These are phyloP conservation scores for Berberis thunbergii DNA, from an alignment of 164 flowering plant species.

Conservation along the genomic window DNA sequence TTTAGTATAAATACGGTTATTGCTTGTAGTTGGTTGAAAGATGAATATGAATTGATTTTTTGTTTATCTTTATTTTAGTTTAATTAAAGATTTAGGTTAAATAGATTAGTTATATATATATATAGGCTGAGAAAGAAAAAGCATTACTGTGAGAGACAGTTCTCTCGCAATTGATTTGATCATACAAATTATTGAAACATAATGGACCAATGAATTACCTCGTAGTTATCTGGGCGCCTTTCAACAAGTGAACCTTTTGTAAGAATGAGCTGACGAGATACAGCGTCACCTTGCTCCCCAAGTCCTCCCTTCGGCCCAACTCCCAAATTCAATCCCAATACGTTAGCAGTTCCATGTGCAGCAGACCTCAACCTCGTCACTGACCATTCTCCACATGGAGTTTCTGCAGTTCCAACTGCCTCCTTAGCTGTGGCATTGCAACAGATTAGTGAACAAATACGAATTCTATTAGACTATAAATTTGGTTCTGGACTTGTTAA, in stretches of 20 bases:
- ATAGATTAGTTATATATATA: too few species aligned
- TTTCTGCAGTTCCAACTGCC: conserved; percentile 93
- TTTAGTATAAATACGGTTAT: too few species aligned
- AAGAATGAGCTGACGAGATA: conserved; percentile 84
- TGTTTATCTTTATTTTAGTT: too few species aligned
- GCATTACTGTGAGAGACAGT: too few species aligned
- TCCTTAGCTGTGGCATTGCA: conserved; percentile 58
- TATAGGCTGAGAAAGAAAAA: too few species aligned
- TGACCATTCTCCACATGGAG: conserved; percentile 89
- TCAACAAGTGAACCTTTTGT: conserved; percentile 87
- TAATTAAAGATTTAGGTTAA: too few species aligned
- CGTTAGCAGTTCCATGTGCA: conserved; percentile 85
- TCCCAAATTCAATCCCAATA: conserved; percentile 62
- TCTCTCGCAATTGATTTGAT: background rate
- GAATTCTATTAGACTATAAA: too few species aligned
- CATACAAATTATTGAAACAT: conserved; percentile 1
- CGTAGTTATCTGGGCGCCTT: conserved; percentile 93
- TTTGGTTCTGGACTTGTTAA: too few species aligned
- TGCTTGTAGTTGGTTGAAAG: too few species aligned
- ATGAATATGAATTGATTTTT: too few species aligned
- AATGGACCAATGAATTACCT: conserved; percentile 41
- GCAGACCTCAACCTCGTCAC: conserved; percentile 92
- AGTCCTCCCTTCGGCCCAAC: conserved; percentile 95
- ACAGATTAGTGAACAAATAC: background rate
- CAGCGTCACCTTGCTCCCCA: conserved; percentile 92